Percentiles rank a stretch among this genome's conserved stretches.
Conservation (phyloP, 495 filamentous ascomycete species). For the Aspergillus ellipticus region DNA sequence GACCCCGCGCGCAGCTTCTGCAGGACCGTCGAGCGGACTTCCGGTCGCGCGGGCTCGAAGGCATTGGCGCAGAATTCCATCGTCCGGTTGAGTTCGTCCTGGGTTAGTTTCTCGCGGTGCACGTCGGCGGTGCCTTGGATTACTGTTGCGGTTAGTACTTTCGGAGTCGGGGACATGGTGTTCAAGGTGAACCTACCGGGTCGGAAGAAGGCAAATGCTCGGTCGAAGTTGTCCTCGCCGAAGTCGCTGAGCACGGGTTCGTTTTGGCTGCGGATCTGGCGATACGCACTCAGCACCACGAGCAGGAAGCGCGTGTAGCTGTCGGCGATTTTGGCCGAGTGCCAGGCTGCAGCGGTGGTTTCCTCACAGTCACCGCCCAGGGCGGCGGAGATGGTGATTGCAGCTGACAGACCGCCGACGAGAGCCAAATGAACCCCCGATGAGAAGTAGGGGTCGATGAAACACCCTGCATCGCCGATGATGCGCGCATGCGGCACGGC, state of each 20-base stretch:
- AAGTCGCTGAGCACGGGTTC: constrained; percentile 31
- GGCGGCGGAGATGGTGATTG: constrained; percentile 31
- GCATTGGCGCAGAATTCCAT: too few relatives aligned
- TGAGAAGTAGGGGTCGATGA: constrained; percentile 44
- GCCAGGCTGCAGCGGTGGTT: constrained; percentile 39
- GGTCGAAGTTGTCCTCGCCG: constrained; percentile 43
- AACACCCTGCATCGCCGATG: constrained; percentile 40
- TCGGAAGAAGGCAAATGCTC: constrained; percentile 41
- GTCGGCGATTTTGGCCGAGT: constrained; percentile 40
- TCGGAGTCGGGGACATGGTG: too few relatives aligned
- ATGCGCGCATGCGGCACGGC: constrained; percentile 32
- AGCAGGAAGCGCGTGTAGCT: constrained; percentile 51
- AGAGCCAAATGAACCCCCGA: constrained; percentile 50
- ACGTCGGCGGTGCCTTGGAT: too few relatives aligned
- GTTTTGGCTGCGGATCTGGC: constrained; percentile 41
- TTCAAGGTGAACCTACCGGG: too few relatives aligned
- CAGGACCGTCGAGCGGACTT: too few relatives aligned
- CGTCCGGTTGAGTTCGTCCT: too few relatives aligned
- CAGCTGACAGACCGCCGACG: constrained; percentile 42
- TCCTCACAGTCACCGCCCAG: constrained; percentile 37
- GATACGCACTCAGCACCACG: constrained; percentile 39
- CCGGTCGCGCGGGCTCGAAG: too few relatives aligned
- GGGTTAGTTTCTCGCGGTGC: too few relatives aligned
- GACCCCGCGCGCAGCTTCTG: too few relatives aligned
- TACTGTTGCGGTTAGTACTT: too few relatives aligned